Evolutionary conservation across 495 filamentous ascomycete species (phyloP).

Genomic region (Penicillium mononematosum): DNA sequence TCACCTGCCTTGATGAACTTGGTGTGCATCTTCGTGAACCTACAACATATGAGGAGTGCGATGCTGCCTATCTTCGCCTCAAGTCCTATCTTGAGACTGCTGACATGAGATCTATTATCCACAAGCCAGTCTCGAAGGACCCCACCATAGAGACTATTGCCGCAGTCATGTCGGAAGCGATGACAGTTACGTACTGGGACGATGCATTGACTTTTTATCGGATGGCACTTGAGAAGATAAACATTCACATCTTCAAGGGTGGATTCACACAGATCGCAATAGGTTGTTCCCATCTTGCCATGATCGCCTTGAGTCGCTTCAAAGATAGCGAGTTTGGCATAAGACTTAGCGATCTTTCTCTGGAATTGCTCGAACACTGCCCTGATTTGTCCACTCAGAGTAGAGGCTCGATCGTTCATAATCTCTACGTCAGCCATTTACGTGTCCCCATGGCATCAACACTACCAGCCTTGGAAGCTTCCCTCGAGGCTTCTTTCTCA

Average conservation of each 20-base stretch:
- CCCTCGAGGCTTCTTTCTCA: conserved; percentile 67
- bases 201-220: conserved; percentile 74
- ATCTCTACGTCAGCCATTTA: conserved; percentile 72
- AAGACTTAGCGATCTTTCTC: conserved; percentile 61
- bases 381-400: conserved; percentile 68
- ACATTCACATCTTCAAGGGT: conserved; percentile 62
- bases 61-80: conserved; percentile 63
- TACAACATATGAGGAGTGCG: conserved; percentile 72
- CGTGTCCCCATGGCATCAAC: conserved; percentile 59
- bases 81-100: conserved; percentile 56
- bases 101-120: conserved; percentile 54
- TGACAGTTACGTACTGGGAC: conserved; percentile 81
- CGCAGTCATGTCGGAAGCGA: conserved; percentile 71
- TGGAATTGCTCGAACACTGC: conserved; percentile 64
- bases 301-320: conserved; percentile 71
- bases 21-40: conserved; percentile 62
- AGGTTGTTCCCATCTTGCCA: conserved; percentile 71
- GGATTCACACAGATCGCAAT: conserved; percentile 73
- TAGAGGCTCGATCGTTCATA: conserved; percentile 68
- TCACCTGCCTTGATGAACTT: conserved; percentile 64
- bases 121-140: conserved; percentile 52
- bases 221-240: conserved; percentile 67
- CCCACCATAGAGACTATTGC: conserved; percentile 62
- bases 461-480: conserved; percentile 61
- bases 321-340: conserved; percentile 67